A percentile compares a stretch with the other conserved stretches of the same genome.
Evolutionary conservation across 2,329 filamentous ascomycete species (phyloP).

Genomic region (Chrysosporium keratinophilum): DNA sequence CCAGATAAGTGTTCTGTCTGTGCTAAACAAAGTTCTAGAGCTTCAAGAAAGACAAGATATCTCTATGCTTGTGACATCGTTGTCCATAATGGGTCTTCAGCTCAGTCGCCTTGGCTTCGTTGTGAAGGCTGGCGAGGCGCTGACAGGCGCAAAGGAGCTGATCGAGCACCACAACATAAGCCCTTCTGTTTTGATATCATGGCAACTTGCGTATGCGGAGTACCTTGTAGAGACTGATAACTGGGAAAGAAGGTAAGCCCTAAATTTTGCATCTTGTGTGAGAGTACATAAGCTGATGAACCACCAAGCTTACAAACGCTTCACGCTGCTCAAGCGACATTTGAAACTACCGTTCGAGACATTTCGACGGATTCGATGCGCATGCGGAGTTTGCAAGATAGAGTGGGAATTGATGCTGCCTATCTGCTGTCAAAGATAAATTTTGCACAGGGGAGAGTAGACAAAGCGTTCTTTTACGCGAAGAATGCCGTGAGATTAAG

Average conservation of each 20-base stretch:
- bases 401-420: slow-evolving; percentile 49
- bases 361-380: slow-evolving; percentile 28
- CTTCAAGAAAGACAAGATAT: slow-evolving; percentile 30
- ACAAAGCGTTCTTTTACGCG: slow-evolving; percentile 39
- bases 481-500: slow-evolving; percentile 42
- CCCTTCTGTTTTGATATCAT: slow-evolving; percentile 42
- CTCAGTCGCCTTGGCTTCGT: slow-evolving; percentile 52
- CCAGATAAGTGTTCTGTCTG: slow-evolving; percentile 40
- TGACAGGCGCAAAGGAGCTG: slow-evolving; percentile 50
- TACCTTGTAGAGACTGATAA: slow-evolving; percentile 60
- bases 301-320: slow-evolving; percentile 33
- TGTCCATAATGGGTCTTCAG: slow-evolving; percentile 43
- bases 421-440: slow-evolving; percentile 56
- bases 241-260: slow-evolving; percentile 46
- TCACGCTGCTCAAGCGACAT: slow-evolving; percentile 22
- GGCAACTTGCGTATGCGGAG: slow-evolving; percentile 63
- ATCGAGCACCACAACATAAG: slow-evolving; percentile 33
- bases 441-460: slow-evolving; percentile 44
- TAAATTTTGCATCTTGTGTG: slow-evolving; percentile 32
- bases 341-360: slow-evolving; percentile 27
- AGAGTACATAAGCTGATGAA: slow-evolving; percentile 26
- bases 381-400: slow-evolving; percentile 40
- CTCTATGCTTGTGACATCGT: slow-evolving; percentile 34
- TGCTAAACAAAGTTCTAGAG: slow-evolving; percentile 41
- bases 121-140: slow-evolving; percentile 45